A percentile compares a stretch with the other conserved stretches of the same genome.
These are phyloP conservation scores for Melaleuca quinquenervia DNA, from an alignment of 345 rosid genomes.

Conservation along the genomic window DNA sequence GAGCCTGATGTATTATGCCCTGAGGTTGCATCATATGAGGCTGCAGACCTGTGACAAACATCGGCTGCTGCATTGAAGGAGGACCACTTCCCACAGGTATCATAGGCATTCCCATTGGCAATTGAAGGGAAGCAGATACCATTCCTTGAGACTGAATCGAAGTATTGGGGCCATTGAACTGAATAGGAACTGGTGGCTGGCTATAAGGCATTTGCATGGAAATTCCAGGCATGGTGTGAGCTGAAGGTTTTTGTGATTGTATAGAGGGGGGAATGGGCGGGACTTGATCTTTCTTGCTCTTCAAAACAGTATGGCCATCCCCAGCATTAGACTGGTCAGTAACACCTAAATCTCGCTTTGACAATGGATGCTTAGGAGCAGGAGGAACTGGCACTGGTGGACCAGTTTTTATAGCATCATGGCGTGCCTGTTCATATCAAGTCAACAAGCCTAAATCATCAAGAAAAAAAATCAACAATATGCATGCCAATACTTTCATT, in stretches of 20 bases:
- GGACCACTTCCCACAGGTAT: conserved; percentile 59
- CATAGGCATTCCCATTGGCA: conserved; percentile 65
- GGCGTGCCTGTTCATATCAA: conserved; percentile 54
- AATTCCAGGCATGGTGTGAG: conserved; percentile 39
- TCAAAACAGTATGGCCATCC: conserved; percentile 31
- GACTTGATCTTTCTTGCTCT: conserved; percentile 50
- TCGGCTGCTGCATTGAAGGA: conserved; percentile 56
- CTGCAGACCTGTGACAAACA: conserved; percentile 63
- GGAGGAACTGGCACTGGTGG: conserved; percentile 43
- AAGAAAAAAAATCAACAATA: not conserved
- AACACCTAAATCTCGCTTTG: conserved; percentile 33
- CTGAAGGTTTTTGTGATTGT: conserved; percentile 52
- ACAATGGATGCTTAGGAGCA: conserved; percentile 37
- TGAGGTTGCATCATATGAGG: conserved; percentile 67
- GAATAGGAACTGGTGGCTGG: conserved; percentile 58
- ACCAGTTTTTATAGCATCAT: conserved; percentile 37
- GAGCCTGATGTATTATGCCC: conserved; percentile 81
- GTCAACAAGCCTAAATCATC: not conserved
- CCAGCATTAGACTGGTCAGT: conserved; percentile 30
- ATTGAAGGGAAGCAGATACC: conserved; percentile 43
- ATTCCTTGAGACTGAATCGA: conserved; percentile 72
- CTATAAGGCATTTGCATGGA: conserved; percentile 65
- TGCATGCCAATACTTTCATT: not conserved
- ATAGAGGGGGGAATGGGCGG: conserved; percentile 24
- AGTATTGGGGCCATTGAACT: conserved; percentile 58